Evolutionary conservation across 2,329 filamentous ascomycete species (phyloP).

Genomic region (Iodosphaeria phyllophila): DNA sequence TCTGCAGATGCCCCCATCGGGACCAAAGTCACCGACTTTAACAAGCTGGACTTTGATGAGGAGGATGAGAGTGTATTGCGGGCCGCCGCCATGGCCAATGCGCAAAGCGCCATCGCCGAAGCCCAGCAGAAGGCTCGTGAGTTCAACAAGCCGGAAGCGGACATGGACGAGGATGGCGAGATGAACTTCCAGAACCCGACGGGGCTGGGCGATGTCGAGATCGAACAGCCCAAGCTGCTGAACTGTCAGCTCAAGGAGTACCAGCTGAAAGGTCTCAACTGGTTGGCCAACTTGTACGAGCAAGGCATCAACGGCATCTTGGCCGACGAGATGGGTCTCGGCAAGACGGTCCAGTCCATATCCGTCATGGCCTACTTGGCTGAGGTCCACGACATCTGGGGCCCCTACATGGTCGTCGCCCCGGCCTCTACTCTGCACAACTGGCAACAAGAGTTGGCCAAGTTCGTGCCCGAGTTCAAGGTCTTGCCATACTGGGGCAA

Average conservation of each 20-base stretch:
- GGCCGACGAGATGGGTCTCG: constrained; percentile 98
- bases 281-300: constrained; percentile 97
- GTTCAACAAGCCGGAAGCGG: constrained; percentile 62
- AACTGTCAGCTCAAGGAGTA: constrained; percentile 95
- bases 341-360: constrained; percentile 97
- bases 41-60: constrained; percentile 87
- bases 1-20: constrained; percentile 35
- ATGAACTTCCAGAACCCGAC: constrained; percentile 99
- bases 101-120: constrained; percentile 86
- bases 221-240: constrained; percentile 85
- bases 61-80: constrained; percentile 73
- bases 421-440: constrained; percentile 95
- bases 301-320: constrained; percentile 99
- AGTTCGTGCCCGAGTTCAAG: constrained; percentile 87
- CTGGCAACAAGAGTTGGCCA: constrained; percentile 96
- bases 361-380: constrained; percentile 98
- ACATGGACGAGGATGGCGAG: constrained; percentile 79
- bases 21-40: constrained; percentile 76
- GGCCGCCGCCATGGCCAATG: constrained; percentile 81
- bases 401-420: constrained; percentile 89
- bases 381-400: constrained; percentile 96
- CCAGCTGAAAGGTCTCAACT: constrained; percentile 96
- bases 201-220: constrained; percentile 81
- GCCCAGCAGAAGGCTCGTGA: constrained; percentile 82
- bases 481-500: constrained; percentile 96